These are phyloP conservation scores for Annulohypoxylon stygium DNA, from an alignment of 495 filamentous ascomycete genomes.

Conservation along the genomic window DNA sequence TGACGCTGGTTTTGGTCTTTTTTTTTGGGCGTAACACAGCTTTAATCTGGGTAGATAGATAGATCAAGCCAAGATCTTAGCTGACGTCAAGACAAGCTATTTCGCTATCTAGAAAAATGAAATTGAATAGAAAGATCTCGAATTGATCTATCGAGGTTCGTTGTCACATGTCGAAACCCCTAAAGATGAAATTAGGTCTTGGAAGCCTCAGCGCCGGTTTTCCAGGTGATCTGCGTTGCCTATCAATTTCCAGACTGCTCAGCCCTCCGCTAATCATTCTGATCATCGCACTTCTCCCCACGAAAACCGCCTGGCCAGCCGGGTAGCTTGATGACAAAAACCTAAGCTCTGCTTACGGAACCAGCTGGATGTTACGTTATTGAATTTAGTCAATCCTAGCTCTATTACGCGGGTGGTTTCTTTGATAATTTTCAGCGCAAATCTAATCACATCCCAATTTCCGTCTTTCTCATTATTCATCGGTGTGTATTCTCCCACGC, in stretches of 20 bases:
- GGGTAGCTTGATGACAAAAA: constrained; percentile 19
- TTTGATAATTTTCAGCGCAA: constrained; percentile 3
- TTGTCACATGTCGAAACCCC: not conserved
- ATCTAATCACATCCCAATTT: not conserved
- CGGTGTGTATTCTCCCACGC: not conserved
- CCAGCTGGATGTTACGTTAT: constrained; percentile 19
- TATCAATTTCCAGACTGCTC: not conserved
- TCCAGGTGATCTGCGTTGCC: not conserved
- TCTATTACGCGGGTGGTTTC: not conserved
- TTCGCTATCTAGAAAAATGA: not conserved
- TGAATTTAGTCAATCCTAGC: constrained; percentile 22
- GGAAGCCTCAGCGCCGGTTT: not conserved
- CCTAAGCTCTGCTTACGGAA: constrained; percentile 31
- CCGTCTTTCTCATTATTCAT: not conserved
- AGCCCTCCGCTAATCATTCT: constrained; percentile 14
- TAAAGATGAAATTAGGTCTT: not conserved
- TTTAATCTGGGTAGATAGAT: constrained; percentile 16
- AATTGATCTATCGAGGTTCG: not conserved
- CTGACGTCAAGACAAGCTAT: constrained; percentile 27
- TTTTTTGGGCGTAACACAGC: not conserved
- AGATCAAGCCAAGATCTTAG: constrained; percentile 7
- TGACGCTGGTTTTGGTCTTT: not conserved
- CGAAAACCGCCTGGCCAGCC: not conserved
- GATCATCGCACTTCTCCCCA: constrained; percentile 16
- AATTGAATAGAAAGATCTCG: not conserved